Conservation (phyloP, 2,329 filamentous ascomycete species). For the Fusarium keratoplasticum region DNA sequence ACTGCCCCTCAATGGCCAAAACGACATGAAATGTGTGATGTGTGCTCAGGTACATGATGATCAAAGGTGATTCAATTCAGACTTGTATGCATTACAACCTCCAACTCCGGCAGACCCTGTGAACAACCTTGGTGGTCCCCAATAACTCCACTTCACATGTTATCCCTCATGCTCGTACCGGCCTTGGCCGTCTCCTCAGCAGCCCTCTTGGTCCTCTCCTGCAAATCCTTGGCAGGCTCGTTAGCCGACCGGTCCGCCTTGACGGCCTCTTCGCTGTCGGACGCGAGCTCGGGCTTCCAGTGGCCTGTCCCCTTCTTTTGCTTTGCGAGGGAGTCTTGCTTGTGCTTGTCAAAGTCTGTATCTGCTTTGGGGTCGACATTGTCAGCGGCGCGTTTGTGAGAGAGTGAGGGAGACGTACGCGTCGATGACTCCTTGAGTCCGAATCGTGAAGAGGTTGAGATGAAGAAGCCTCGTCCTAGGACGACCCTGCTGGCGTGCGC, state of each 20-base stretch:
- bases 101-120: not conserved
- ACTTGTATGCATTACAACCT: not conserved
- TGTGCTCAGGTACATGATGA: no score
- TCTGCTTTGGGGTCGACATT: conserved; percentile 44
- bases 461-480: conserved; percentile 40
- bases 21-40: not conserved
- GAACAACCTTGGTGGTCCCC: not conserved
- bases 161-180: conserved; percentile 61
- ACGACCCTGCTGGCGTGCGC: conserved; percentile 34
- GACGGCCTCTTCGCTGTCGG: conserved; percentile 82
- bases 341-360: conserved; percentile 66
- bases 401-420: conserved; percentile 41
- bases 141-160: conserved; percentile 47
- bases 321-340: conserved; percentile 72
- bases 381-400: conserved; percentile 4
- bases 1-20: not conserved
- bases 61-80: not conserved
- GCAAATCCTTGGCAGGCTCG: conserved; percentile 57
- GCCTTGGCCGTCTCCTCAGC: conserved; percentile 60
- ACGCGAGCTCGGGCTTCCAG: conserved; percentile 83
- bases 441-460: conserved; percentile 45
- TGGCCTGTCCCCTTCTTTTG: conserved; percentile 76
- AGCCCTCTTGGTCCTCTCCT: conserved; percentile 68
- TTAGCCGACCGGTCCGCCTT: conserved; percentile 68
- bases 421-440: conserved; percentile 53